phyloP scores from a whole-genome alignment of 2,329 filamentous ascomycete genomes.

The Hypoxylon rubiginosum region DNA sequence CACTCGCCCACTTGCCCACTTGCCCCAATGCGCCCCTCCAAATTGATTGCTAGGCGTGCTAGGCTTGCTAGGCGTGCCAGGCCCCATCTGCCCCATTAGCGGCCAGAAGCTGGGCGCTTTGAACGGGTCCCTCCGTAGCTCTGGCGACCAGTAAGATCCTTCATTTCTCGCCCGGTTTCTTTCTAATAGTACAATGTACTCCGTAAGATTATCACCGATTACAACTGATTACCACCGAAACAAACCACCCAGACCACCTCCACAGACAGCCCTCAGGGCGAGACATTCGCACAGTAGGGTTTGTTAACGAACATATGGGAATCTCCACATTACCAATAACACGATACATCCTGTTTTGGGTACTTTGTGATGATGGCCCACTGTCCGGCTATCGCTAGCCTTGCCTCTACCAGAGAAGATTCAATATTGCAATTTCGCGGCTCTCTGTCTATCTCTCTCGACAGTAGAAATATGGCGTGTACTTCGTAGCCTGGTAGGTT shows the following conservation, averaged over 20 bases:
- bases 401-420: conserved; percentile 17
- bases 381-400: not conserved
- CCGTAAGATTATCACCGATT: conserved; percentile 16
- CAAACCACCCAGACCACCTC: not conserved
- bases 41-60: conserved; percentile 24
- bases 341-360: conserved; percentile 31
- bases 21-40: not conserved
- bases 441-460: conserved; percentile 4
- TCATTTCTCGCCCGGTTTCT: not conserved
- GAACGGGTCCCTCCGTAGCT: conserved; percentile 11
- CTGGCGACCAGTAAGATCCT: conserved; percentile 25
- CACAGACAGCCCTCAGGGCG: conserved; percentile 1
- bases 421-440: conserved; percentile 33
- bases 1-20: too few relatives aligned
- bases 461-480: not conserved
- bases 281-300: conserved; percentile 24
- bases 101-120: conserved; percentile 37
- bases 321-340: conserved; percentile 19
- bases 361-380: conserved; percentile 4
- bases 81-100: conserved; percentile 13
- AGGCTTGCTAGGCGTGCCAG: conserved; percentile 13
- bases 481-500: not conserved
- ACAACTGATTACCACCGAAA: conserved; percentile 19
- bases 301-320: conserved; percentile 27
- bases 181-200: conserved; percentile 11